Conservation (phyloP, 495 filamentous ascomycete genomes). For the Tuber microsphaerosporum region DNA sequence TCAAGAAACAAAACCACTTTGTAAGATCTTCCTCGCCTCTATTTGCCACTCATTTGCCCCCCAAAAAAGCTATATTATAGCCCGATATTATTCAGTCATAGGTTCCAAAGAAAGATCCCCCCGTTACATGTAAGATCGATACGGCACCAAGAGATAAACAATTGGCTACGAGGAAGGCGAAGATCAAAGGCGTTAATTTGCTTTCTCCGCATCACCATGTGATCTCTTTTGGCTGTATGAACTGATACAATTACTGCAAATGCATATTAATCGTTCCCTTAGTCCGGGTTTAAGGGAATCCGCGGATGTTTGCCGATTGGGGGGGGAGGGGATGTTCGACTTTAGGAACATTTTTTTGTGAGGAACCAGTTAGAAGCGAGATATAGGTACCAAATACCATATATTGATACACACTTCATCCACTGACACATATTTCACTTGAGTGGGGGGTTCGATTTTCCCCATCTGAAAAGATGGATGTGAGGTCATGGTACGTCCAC, state of each 20-base stretch:
- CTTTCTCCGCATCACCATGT: not conserved
- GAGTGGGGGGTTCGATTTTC: not conserved
- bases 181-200: not conserved
- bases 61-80: not conserved
- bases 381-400: not conserved
- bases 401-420: slow-evolving; percentile 18
- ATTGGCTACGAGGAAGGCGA: not conserved
- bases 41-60: not conserved
- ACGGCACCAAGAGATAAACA: not conserved
- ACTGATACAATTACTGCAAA: not conserved
- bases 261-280: slow-evolving; percentile 1
- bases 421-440: slow-evolving; percentile 11
- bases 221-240: not conserved
- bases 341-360: not conserved
- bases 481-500: slow-evolving; percentile 23
- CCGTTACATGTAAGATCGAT: not conserved
- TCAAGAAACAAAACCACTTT: not conserved
- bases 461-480: slow-evolving; percentile 5
- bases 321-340: not conserved
- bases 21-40: not conserved
- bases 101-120: not conserved
- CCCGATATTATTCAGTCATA: not conserved
- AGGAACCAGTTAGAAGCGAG: not conserved
- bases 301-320: not conserved
- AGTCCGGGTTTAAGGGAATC: not conserved